Base-by-base conservation (phyloP, 495 filamentous ascomycete genomes). In the Hypomontagnella monticulosa region DNA sequence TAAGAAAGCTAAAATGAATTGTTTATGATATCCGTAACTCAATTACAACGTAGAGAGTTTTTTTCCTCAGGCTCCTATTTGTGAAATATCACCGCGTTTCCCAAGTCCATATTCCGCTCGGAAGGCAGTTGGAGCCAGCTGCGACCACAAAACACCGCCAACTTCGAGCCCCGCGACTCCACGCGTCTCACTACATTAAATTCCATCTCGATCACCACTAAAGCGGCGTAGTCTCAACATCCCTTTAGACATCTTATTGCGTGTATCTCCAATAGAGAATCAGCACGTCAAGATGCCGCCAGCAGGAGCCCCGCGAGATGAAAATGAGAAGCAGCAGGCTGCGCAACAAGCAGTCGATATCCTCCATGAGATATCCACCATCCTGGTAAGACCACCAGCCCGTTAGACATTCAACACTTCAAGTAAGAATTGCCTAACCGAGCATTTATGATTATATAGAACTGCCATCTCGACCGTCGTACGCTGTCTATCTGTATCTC, bases 281-380 rank as follows among this genome's bases (percentile, higher is more conserved):
- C 6, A 9, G 12, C 48, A 32, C 6, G 27, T 15, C 43, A 61
- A 33, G 56, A 67, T 60, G 61, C 62, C 62, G 53, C 58, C 71
- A 51, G 41, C 64, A 44, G 62, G 54, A 53, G 44, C 54, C 78
- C 32, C 52, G 78, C 33, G 77, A 81, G 77, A 79, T 46, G 68
- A 79, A 7, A 85, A 81, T 57, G 85, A 89, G 53, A 96, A 96
- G 78, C 91, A 93, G 67, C 87, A 89, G 72, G 93, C 93, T 12
- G 95, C 95, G n/a, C 89, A 93, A 20, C 93, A 98, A 76, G 92
- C 96, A 58, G 93, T 98, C 61, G 93, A 98, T 77, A 94, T 98
- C 59, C 84, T 99, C 46, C 88, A 95, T 61, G 95, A 99, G 76
- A 97, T 99, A 62, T 92, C 93, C 37, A 91, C 86, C 14, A 84